Evolutionary conservation across 257 asterid genomes (phyloP), one percentile per base, ranked within the genome.

Genomic region (Sherardia arvensis): DNA sequence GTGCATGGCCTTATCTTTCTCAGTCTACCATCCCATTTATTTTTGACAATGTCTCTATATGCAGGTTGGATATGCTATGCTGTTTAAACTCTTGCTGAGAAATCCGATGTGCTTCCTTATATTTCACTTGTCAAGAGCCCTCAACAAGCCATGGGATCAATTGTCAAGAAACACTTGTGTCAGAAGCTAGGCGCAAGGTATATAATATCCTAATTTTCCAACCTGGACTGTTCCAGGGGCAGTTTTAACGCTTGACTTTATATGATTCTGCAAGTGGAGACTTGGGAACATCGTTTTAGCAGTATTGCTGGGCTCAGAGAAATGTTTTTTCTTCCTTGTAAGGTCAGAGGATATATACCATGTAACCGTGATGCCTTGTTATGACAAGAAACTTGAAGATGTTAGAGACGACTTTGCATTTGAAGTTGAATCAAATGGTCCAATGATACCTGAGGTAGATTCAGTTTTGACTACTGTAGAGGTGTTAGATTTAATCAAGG

Each of bases 51-150:
- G 28, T 55, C 43, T 71, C 61, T 60, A 53, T 40, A 71, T 73
- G 69, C 87, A 93, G 99, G 99, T 66, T 93, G 99, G 99, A 83
- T 93, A 78, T 93, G 99, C 76, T 93, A 93, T 76, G 99, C 99
- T 5, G 99, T 87, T 79, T 90, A 93, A 80, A 84, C 96, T 67
- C 96, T 93, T 59, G 97, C 47, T 5, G 47, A 38, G 12, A 38
- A 97, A 57, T 84, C 97, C 23, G 90, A 80, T 76, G 76, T 93
- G 80, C 90, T 93, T 69, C 97, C 99, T 40, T 80, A 90, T 79
- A 87, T 93, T 65, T 93, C 99, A 66, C 84, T 95, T 12, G 97
- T 93, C 68, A 93, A 93, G 79, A 93, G 97, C 68, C 99, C 99
- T 57, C 99, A 93, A 66, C 99, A 93, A 76, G 78, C 91, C 29